Evolutionary conservation across 2,329 filamentous ascomycete genomes (phyloP).

Genomic region (Graphiopsis chlorocephala): DNA sequence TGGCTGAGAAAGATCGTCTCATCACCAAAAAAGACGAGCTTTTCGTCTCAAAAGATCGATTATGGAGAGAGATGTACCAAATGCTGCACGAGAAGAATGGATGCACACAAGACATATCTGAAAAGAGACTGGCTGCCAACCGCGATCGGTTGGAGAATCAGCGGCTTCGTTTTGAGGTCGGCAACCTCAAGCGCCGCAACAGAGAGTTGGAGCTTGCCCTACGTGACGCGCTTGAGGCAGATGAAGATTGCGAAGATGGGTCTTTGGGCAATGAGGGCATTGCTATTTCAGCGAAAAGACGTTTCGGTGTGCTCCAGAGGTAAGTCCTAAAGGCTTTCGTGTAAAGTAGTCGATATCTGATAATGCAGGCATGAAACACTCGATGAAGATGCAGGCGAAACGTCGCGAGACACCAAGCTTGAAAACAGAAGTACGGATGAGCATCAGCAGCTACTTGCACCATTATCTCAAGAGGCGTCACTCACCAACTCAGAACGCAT

Average conservation of each 20-base stretch:
- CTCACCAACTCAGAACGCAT: background rate
- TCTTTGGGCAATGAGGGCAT: background rate
- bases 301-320: background rate
- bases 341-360: background rate
- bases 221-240: background rate
- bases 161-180: background rate
- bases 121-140: background rate
- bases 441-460: background rate
- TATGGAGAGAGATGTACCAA: constrained; percentile 16
- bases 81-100: constrained; percentile 5
- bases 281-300: background rate
- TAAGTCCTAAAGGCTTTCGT: no score
- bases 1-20: constrained; percentile 18
- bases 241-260: background rate
- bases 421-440: background rate
- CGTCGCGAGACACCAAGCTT: background rate
- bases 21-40: constrained; percentile 16
- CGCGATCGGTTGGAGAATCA: background rate
- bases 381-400: background rate
- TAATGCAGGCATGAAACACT: background rate
- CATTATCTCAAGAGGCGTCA: background rate
- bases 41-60: constrained; percentile 15
- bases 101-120: background rate
- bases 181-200: background rate
- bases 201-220: background rate